Base-by-base conservation (phyloP, 2,329 filamentous ascomycete species). In the Cryphonectria carpinicola region DNA sequence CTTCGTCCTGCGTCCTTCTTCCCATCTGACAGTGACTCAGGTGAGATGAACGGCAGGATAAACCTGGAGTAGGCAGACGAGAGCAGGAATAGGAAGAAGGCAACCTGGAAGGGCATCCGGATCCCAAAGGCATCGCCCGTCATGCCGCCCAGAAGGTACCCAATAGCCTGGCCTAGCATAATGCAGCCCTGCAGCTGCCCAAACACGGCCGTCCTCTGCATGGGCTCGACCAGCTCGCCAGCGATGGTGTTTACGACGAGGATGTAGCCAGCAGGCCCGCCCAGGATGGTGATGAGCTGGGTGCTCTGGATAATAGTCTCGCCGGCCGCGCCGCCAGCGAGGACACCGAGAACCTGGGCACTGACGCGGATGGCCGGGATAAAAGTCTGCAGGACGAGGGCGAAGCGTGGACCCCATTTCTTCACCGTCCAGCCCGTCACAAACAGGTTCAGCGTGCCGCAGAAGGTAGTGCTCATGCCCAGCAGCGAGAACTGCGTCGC, bases 241-340 rank as follows among this genome's bases (percentile, higher is more conserved):
- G 90, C 89, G 61, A 91, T 89, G 17, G 90, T 89, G 74, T 93
- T 93, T 32, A 92, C 82, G 1, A 90, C 86, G 4, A 93, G 84
- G 11, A 93, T 85, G 75, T 92, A 93, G 0, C 91, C 91, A 0
- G 87, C 87, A 0, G 91, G 91, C 0, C 91, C 91, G 0, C 91
- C 91, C 2, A 93, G 74, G 22, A 93, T 82, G 0, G 89, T 92
- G 68, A 93, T 90, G 22, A 90, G 80, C 80, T 93, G 91, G 0
- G 88, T 90, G 37, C 80, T 80, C 78, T 93, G 91, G 41, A 93
- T 87, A 39, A 93, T 89, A 19, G 88, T 80, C 75, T 93, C 92
- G n/a, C 91, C 91, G 0, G 81, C 73, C 2, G 81, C 81, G n/a
- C 87, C 87, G 1, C 91, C 90, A 0, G 87, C 82, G 39, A 87